phyloP scores from a whole-genome alignment of 495 filamentous ascomycete species.

The Podospora sp. region DNA sequence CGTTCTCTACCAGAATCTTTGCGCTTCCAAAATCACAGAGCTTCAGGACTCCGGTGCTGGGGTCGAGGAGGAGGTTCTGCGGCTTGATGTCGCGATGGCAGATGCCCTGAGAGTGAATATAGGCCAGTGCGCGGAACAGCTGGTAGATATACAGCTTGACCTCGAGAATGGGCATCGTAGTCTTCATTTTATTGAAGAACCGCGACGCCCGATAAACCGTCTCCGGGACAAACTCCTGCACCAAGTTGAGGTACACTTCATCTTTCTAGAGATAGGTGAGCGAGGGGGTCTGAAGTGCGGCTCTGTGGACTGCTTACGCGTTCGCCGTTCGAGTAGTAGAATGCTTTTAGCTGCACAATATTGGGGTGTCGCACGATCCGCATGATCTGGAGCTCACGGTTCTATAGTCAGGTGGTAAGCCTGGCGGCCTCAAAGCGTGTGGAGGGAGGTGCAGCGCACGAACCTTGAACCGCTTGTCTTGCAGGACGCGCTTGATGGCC shows the following conservation, averaged over 20 bases:
- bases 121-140: slow-evolving; percentile 95
- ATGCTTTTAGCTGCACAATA: slow-evolving; percentile 97
- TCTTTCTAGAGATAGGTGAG: slow-evolving; percentile 73
- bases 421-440: neutral
- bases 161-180: slow-evolving; percentile 97
- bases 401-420: slow-evolving; percentile 61
- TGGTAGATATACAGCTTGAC: slow-evolving; percentile 99
- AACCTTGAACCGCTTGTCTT: slow-evolving; percentile 99
- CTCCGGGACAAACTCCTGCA: slow-evolving; percentile 97
- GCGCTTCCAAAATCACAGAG: slow-evolving; percentile 99
- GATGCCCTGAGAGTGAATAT: slow-evolving; percentile 99
- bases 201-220: slow-evolving; percentile 98
- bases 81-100: slow-evolving; percentile 99
- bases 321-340: slow-evolving; percentile 99
- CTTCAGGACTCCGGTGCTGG: slow-evolving; percentile 87
- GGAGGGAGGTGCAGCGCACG: slow-evolving; percentile 6
- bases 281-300: slow-evolving; percentile 1
- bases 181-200: slow-evolving; percentile 99
- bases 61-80: slow-evolving; percentile 93
- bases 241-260: slow-evolving; percentile 97
- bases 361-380: slow-evolving; percentile 98
- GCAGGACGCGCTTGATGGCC: slow-evolving; percentile 96
- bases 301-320: slow-evolving; percentile 62
- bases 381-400: slow-evolving; percentile 99
- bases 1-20: slow-evolving; percentile 98